Base-by-base conservation (phyloP, 768 basidiomycete species). In the Hypholoma sublateritium region DNA sequence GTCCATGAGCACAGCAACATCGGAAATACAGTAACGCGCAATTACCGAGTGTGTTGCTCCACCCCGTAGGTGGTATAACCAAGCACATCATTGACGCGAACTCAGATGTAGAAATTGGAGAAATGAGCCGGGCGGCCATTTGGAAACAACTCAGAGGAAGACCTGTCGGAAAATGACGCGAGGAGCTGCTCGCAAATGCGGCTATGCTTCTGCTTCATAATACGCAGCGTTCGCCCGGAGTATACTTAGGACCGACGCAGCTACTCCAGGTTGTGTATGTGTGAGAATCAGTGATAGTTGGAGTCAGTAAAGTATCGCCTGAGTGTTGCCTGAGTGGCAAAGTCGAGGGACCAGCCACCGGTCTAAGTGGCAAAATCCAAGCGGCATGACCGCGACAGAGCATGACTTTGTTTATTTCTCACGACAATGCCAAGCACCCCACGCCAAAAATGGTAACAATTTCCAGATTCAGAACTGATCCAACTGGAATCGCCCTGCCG, bases 21-120 rank as follows among this genome's bases (percentile, higher is more conserved):
- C 9, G 17, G 2, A 41, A 47, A 47, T 17, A n/a, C 34, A 6
- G 17, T 4, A 11, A 39, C n/a, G 35, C 25, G 39, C 17, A 53
- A 57, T 59, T 72, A 81, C 83, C 81, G 50, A 87, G 71, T n/a
- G 65, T 73, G 3, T 62, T 56, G 1, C 72, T 62, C 84, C 85
- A 86, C 19, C 82, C 82, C 5, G 63, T 57, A 2, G 80, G 80
- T 37, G 85, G 86, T 17, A 61, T 69, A 57, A 79, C 81, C 59
- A 67, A 69, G 34, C 67, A 68, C 58, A 89, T 71, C 59, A 80
- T 73, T 2, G 69, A 66, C 11, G 73, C 58, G 56, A 88, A 87
- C 63, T 88, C 87, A 59, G 62, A 59, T 11, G 34, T 41, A n/a
- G 70, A 67, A 48, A 87, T 84, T 11, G 78, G 73, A n/a, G 55